These are phyloP conservation scores for Ascochyta koolunga DNA, from an alignment of 2,329 filamentous ascomycete genomes.

Conservation along the genomic window DNA sequence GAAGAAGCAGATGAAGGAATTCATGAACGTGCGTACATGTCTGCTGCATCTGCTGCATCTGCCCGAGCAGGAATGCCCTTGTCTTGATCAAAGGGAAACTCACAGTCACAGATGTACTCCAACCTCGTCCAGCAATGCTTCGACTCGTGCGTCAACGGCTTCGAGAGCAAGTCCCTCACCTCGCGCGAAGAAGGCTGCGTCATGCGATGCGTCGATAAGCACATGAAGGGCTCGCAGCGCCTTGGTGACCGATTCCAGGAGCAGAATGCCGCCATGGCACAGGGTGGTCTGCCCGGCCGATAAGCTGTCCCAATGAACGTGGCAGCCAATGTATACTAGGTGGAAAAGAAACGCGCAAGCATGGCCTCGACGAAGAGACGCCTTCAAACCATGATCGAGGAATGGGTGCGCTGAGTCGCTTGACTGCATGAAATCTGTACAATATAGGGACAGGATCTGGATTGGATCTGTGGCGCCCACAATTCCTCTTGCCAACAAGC, in stretches of 20 bases:
- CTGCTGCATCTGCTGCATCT: conserved; percentile 15
- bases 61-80: neutral
- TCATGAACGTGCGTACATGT: conserved; percentile 78
- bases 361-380: neutral
- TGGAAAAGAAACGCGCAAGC: neutral
- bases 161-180: conserved; percentile 93
- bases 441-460: conserved; percentile 18
- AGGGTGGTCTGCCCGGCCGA: conserved; percentile 60
- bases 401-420: conserved; percentile 3
- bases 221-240: conserved; percentile 88
- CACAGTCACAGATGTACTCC: conserved; percentile 65
- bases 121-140: conserved; percentile 89
- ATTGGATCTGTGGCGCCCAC: conserved; percentile 15
- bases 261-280: conserved; percentile 72
- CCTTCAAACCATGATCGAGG: neutral
- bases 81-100: too few species aligned
- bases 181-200: conserved; percentile 90
- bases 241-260: conserved; percentile 89
- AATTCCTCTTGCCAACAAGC: conserved; percentile 13
- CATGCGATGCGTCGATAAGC: conserved; percentile 94
- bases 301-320: conserved; percentile 26
- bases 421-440: conserved; percentile 14
- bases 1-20: conserved; percentile 98
- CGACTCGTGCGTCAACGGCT: conserved; percentile 96
- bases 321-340: conserved; percentile 9